Evolutionary conservation across 495 filamentous ascomycete genomes (phyloP).

Genomic region (Stereocaulon alpinum): DNA sequence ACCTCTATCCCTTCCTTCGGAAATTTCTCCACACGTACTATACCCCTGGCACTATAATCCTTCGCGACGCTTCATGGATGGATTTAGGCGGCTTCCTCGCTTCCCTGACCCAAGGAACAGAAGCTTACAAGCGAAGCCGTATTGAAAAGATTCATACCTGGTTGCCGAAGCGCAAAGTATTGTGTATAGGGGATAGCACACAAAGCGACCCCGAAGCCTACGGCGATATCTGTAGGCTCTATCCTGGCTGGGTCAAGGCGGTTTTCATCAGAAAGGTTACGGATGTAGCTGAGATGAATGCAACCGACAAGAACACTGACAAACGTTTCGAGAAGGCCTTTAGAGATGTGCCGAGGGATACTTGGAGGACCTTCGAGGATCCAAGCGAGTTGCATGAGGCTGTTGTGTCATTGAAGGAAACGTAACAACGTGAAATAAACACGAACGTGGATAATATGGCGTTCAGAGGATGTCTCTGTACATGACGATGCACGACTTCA

Average conservation of each 20-base stretch:
- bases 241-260: slow-evolving; percentile 63
- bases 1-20: slow-evolving; percentile 81
- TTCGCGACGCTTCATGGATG: slow-evolving; percentile 83
- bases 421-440: neutral
- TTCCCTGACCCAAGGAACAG: slow-evolving; percentile 67
- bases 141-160: slow-evolving; percentile 65
- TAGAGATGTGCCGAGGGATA: slow-evolving; percentile 51
- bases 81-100: slow-evolving; percentile 68
- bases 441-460: neutral
- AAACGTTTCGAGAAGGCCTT: slow-evolving; percentile 78
- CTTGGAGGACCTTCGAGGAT: slow-evolving; percentile 74
- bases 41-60: slow-evolving; percentile 65
- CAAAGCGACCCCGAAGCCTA: slow-evolving; percentile 90
- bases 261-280: slow-evolving; percentile 79
- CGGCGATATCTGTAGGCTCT: slow-evolving; percentile 49
- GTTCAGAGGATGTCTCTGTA: neutral
- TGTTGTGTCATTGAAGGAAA: slow-evolving; percentile 34
- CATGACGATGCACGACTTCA: neutral
- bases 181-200: slow-evolving; percentile 83
- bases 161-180: slow-evolving; percentile 68
- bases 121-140: slow-evolving; percentile 77
- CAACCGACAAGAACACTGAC: slow-evolving; percentile 57
- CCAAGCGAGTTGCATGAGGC: slow-evolving; percentile 51
- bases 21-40: slow-evolving; percentile 57
- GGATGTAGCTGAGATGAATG: slow-evolving; percentile 60